Conservation (phyloP, 176 grass and related monocot species). For the Juncus inflexus region DNA sequence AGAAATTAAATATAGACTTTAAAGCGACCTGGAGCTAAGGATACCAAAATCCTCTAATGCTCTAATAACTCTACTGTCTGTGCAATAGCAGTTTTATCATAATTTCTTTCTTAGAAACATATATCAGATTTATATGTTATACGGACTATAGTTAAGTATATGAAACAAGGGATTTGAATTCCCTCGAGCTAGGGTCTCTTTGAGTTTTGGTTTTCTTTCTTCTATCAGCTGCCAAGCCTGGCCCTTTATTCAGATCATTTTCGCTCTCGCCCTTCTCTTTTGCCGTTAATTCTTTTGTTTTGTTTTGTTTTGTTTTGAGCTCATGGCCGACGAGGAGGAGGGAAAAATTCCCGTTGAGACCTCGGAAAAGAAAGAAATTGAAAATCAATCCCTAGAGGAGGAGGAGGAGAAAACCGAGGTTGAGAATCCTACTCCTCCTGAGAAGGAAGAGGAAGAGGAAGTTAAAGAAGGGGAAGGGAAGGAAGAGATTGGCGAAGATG, state of each 20-base stretch:
- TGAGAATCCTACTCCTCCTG: conserved; percentile 3
- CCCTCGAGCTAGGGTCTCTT: conserved; percentile 12
- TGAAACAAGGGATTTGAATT: background rate
- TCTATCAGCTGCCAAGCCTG: conserved; percentile 30
- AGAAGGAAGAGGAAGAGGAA: conserved; percentile 11
- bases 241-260: conserved; percentile 28
- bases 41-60: background rate
- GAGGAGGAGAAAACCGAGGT: conserved; percentile 14
- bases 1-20: background rate
- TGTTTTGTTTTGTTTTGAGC: conserved; percentile 14
- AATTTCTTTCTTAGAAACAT: background rate
- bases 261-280: background rate
- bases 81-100: too few relatives aligned
- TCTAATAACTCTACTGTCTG: too few relatives aligned
- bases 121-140: background rate
- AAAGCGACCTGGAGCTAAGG: conserved; percentile 22
- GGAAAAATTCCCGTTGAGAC: conserved; percentile 17
- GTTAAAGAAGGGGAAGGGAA: background rate
- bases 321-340: conserved; percentile 30
- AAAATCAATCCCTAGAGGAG: background rate
- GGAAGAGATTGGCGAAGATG: conserved; percentile 4
- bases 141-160: background rate
- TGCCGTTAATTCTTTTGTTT: conserved; percentile 10
- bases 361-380: conserved; percentile 9
- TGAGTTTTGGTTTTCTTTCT: too few relatives aligned